A percentile compares a stretch with the other conserved stretches of the same genome.
phyloP scores from a whole-genome alignment of 1,284 basidiomycete species.

The Testicularia cyperi region DNA sequence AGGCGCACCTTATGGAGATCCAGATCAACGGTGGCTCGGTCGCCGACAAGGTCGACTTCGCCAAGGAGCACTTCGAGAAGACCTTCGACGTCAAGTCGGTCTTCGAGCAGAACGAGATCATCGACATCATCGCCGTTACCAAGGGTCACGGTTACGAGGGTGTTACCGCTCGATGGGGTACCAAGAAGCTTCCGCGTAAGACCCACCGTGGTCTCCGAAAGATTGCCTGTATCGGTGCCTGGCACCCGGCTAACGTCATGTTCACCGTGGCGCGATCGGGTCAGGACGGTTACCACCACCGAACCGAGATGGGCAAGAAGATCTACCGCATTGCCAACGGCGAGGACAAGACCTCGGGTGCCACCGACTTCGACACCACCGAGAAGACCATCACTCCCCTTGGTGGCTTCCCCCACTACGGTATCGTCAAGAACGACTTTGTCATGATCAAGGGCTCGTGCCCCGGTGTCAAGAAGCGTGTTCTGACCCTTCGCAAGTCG shows the following conservation, averaged over 20 bases:
- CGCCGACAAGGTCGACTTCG: conserved; percentile 96
- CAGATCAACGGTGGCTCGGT: conserved; percentile 98
- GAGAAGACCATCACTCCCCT: conserved; percentile 91
- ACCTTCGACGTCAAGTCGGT: conserved; percentile 80
- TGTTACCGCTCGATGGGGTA: conserved; percentile 99
- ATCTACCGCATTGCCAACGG: conserved; percentile 86
- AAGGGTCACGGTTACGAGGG: conserved; percentile 99
- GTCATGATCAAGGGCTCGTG: conserved; percentile 76
- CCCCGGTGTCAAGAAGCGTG: conserved; percentile 96
- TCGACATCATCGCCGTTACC: conserved; percentile 97
- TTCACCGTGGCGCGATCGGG: conserved; percentile 99
- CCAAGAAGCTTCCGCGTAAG: conserved; percentile 97
- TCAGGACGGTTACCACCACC: conserved; percentile 98
- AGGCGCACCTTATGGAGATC: conserved; percentile 99
- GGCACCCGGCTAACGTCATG: conserved; percentile 99
- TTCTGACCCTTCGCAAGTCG: conserved; percentile 69
- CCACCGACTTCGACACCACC: conserved; percentile 68
- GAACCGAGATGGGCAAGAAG: conserved; percentile 92
- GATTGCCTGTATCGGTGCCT: conserved; percentile 95
- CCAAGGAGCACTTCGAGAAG: conserved; percentile 95
- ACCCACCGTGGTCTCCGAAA: conserved; percentile 99
- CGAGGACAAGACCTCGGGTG: conserved; percentile 77
- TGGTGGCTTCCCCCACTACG: conserved; percentile 99
- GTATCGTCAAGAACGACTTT: conserved; percentile 98
- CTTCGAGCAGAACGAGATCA: conserved; percentile 95